These are phyloP conservation scores for Aspergillus egyptiacus DNA, from an alignment of 495 filamentous ascomycete genomes.

Conservation along the genomic window DNA sequence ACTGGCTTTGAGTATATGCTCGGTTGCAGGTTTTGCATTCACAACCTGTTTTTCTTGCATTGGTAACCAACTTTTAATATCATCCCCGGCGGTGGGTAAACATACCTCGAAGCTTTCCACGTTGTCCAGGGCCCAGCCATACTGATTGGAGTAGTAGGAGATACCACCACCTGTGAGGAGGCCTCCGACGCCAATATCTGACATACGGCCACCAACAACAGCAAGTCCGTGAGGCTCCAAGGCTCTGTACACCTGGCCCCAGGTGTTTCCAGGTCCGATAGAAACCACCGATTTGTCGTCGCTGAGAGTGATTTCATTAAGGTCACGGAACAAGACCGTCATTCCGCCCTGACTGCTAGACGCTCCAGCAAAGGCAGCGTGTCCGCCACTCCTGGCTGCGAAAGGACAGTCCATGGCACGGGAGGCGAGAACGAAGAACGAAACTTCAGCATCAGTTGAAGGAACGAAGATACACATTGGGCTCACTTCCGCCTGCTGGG, in stretches of 20 bases:
- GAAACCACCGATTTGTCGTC: conserved; percentile 17
- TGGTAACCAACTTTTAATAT: conserved; percentile 25
- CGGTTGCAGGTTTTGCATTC: conserved; percentile 32
- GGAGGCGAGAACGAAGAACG: conserved; percentile 17
- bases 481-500: conserved; percentile 30
- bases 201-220: conserved; percentile 29
- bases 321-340: conserved; percentile 11
- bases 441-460: conserved; percentile 18
- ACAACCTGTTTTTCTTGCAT: conserved; percentile 34
- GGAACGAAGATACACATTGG: conserved; percentile 26
- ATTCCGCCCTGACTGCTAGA: conserved; percentile 29
- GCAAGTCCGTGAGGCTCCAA: conserved; percentile 44
- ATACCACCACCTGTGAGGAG: conserved; percentile 29
- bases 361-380: conserved; percentile 27
- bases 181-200: conserved; percentile 33
- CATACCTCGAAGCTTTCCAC: conserved; percentile 22
- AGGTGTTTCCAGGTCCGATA: conserved; percentile 28
- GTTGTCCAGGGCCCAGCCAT: conserved; percentile 40
- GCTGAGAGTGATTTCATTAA: conserved; percentile 8
- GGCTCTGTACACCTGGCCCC: conserved; percentile 43
- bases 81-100: conserved; percentile 1
- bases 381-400: conserved; percentile 44
- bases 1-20: conserved; percentile 35
- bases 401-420: conserved; percentile 27
- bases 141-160: conserved; percentile 14